A percentile compares a stretch with the other conserved stretches of the same genome.
phyloP scores from a whole-genome alignment of 495 filamentous ascomycete genomes.

The Xylaria nigripes region DNA sequence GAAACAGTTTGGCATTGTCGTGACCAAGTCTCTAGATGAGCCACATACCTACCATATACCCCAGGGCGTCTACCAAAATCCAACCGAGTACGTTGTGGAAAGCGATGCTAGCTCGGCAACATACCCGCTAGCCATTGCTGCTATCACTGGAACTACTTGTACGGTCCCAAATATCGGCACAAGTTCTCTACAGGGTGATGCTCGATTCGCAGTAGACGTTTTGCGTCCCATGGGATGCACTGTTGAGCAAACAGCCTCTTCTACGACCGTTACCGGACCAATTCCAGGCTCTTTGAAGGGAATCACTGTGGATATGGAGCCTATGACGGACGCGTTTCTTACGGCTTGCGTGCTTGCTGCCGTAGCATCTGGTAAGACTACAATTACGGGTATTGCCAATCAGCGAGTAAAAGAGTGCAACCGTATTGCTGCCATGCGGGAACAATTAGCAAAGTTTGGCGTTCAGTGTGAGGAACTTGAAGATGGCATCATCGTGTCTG shows the following conservation, averaged over 20 bases:
- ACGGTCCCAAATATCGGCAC: constrained; percentile 95
- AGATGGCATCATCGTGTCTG: constrained; percentile 83
- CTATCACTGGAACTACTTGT: constrained; percentile 88
- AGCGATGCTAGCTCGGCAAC: constrained; percentile 97
- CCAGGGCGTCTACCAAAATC: constrained; percentile 74
- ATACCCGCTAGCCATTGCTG: constrained; percentile 90
- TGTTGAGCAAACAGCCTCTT: constrained; percentile 74
- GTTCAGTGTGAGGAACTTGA: constrained; percentile 80
- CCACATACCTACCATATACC: constrained; percentile 94
- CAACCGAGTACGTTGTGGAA: constrained; percentile 81
- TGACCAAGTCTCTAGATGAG: constrained; percentile 50
- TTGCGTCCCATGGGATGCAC: constrained; percentile 87
- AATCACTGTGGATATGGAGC: constrained; percentile 87
- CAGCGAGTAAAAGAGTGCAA: constrained; percentile 99
- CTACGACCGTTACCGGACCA: constrained; percentile 93
- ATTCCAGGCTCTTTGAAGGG: constrained; percentile 59
- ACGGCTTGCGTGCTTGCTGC: constrained; percentile 90
- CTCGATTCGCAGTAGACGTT: constrained; percentile 87
- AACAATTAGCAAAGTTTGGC: constrained; percentile 92
- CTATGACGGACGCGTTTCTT: constrained; percentile 98
- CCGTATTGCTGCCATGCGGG: constrained; percentile 92
- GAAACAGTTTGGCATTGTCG: constrained; percentile 80
- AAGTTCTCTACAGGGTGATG: constrained; percentile 86
- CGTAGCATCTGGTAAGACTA: constrained; percentile 75
- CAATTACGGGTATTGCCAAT: constrained; percentile 94